Conservation (phyloP, 805 yeast species). For the Candida sanyiensis region DNA sequence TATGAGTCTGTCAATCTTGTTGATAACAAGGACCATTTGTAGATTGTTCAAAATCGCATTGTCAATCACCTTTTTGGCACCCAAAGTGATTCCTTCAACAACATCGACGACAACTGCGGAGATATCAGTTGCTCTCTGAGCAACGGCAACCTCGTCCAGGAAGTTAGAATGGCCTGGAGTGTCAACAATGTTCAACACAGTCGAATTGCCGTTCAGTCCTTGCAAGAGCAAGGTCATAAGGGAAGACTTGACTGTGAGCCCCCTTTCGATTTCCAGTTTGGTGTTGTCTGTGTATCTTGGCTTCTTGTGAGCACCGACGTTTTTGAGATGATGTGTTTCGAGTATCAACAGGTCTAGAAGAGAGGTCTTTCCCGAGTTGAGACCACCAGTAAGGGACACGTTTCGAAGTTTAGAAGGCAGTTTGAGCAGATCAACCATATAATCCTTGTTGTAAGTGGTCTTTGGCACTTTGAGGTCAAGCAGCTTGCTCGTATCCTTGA, state of each 20-base stretch:
- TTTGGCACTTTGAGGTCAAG: conserved; percentile 54
- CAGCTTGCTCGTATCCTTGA: conserved; percentile 36
- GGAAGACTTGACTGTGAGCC: conserved; percentile 57
- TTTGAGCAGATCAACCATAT: conserved; percentile 43
- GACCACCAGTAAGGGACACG: conserved; percentile 71
- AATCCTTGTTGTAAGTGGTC: conserved; percentile 56
- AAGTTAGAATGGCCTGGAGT: conserved; percentile 92
- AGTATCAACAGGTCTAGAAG: conserved; percentile 61
- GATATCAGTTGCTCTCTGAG: conserved; percentile 57
- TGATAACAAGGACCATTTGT: conserved; percentile 57
- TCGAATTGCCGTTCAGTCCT: conserved; percentile 48
- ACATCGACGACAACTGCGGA: conserved; percentile 71
- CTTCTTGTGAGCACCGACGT: conserved; percentile 61
- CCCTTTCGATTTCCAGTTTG: conserved; percentile 62
- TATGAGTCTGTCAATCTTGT: conserved; percentile 82
- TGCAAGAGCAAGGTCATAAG: conserved; percentile 58
- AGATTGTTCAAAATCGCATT: conserved; percentile 45
- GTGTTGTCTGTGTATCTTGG: conserved; percentile 71
- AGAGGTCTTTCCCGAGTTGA: conserved; percentile 84
- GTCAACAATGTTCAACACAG: conserved; percentile 62
- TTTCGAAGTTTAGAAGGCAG: conserved; percentile 67
- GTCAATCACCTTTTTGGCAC: conserved; percentile 46
- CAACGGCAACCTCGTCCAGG: conserved; percentile 61
- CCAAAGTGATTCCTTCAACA: conserved; percentile 73
- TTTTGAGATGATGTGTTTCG: conserved; percentile 50